Conservation (phyloP, 2,329 filamentous ascomycete species). For the Paramyrothecium sp. region DNA sequence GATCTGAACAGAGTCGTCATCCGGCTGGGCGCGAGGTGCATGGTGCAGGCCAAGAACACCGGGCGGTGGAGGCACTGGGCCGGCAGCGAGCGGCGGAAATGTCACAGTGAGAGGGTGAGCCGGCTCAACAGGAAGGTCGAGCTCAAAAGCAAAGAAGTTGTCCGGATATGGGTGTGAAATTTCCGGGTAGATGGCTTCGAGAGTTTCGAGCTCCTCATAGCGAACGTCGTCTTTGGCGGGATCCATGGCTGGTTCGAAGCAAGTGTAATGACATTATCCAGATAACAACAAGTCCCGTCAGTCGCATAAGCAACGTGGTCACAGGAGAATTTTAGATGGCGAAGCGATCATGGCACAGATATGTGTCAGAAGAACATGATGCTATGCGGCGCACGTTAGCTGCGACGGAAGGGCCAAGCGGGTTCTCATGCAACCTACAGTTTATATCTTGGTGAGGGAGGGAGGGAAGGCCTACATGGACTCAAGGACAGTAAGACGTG, state of each 20-base stretch:
- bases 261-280: background rate
- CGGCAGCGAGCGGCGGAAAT: conserved; percentile 45
- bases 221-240: conserved; percentile 50
- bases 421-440: background rate
- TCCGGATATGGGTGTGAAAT: conserved; percentile 44
- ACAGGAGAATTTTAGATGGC: background rate
- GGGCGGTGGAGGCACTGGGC: background rate
- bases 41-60: background rate
- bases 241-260: conserved; percentile 29
- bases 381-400: background rate
- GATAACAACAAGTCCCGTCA: background rate
- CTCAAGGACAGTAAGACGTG: too few species aligned
- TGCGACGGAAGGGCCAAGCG: too few species aligned
- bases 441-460: too few species aligned
- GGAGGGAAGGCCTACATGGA: too few species aligned
- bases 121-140: conserved; percentile 59
- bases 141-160: conserved; percentile 46
- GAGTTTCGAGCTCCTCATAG: conserved; percentile 56
- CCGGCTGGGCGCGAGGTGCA: conserved; percentile 6
- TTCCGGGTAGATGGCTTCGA: conserved; percentile 67
- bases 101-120: conserved; percentile 53
- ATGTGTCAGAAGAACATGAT: background rate
- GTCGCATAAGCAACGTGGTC: background rate
- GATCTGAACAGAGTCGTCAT: conserved; percentile 47
- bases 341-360: background rate